Evolutionary conservation across 345 rosid genomes (phyloP).

Genomic region (Ceriops zippeliana): DNA sequence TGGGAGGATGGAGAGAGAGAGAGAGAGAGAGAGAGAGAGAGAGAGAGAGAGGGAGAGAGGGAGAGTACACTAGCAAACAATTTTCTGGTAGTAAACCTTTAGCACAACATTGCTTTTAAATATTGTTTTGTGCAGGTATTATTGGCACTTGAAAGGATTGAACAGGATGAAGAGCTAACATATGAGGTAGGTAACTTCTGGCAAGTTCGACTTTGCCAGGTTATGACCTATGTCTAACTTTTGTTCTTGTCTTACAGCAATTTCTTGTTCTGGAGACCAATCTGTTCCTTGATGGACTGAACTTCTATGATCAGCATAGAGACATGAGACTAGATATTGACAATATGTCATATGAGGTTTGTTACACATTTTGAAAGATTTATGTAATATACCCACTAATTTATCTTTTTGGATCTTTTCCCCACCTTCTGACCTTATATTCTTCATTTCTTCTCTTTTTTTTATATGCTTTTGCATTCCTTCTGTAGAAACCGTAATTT

Average conservation of each 20-base stretch:
- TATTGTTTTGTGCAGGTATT: slow-evolving; percentile 47
- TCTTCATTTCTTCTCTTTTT: slow-evolving; percentile 1
- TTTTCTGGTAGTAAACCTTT: slow-evolving; percentile 1
- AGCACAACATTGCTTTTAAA: no score
- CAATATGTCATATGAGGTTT: slow-evolving; percentile 95
- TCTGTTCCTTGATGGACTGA: slow-evolving; percentile 66
- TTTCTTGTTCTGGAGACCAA: slow-evolving; percentile 75
- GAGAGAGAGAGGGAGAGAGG: background rate
- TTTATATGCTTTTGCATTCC: slow-evolving; percentile 5
- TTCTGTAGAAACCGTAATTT: background rate
- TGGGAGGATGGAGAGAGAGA: background rate
- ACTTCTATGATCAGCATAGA: slow-evolving; percentile 80
- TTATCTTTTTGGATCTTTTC: no score
- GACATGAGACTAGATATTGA: slow-evolving; percentile 97
- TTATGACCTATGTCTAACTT: background rate
- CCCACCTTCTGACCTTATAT: background rate
- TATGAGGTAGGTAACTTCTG: slow-evolving; percentile 59
- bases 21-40: background rate
- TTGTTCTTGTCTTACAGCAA: slow-evolving; percentile 55
- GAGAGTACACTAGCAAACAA: background rate
- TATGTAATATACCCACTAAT: background rate
- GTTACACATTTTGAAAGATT: slow-evolving; percentile 17
- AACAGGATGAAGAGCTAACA: slow-evolving; percentile 71
- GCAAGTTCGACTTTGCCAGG: slow-evolving; percentile 5
- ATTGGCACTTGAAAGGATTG: slow-evolving; percentile 85